Conservation (phyloP, 2,329 filamentous ascomycete genomes). For the Aureobasidium namibiae region DNA sequence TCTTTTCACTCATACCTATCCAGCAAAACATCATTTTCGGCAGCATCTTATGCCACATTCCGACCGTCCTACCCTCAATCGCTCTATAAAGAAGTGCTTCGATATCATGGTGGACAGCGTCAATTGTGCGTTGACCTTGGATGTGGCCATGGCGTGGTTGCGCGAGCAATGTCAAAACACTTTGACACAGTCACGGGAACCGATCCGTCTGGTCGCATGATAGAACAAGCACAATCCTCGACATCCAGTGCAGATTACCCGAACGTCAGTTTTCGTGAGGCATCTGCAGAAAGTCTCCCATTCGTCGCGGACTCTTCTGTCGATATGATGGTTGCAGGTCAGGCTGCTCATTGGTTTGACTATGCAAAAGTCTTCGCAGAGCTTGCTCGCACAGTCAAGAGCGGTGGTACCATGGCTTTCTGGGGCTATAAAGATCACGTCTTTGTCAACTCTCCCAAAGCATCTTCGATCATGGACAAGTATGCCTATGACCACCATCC, state of each 20-base stretch:
- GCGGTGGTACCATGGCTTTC: constrained; percentile 53
- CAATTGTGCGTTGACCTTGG: constrained; percentile 49
- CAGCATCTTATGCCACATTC: constrained; percentile 51
- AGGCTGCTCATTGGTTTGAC: constrained; percentile 62
- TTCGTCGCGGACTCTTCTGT: constrained; percentile 43
- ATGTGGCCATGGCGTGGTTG: constrained; percentile 53
- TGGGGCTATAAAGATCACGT: constrained; percentile 60
- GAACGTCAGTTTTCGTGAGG: constrained; percentile 44
- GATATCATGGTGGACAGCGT: constrained; percentile 41
- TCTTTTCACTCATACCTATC: neutral
- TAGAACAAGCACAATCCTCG: constrained; percentile 26
- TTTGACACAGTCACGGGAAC: constrained; percentile 47
- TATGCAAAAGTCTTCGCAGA: constrained; percentile 48
- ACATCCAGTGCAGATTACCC: constrained; percentile 20
- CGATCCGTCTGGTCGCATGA: constrained; percentile 52
- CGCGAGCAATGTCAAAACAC: constrained; percentile 44
- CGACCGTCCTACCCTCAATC: constrained; percentile 50
- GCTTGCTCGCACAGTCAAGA: constrained; percentile 45
- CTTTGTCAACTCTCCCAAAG: constrained; percentile 45
- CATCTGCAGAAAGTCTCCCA: constrained; percentile 42
- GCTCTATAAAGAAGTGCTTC: constrained; percentile 47
- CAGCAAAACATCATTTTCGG: constrained; percentile 49
- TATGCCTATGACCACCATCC: constrained; percentile 47
- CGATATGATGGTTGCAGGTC: constrained; percentile 45
- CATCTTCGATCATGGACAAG: constrained; percentile 45